These are phyloP conservation scores for Magnusiomyces sp. DNA, from an alignment of 1,139 yeast species.

Conservation along the genomic window DNA sequence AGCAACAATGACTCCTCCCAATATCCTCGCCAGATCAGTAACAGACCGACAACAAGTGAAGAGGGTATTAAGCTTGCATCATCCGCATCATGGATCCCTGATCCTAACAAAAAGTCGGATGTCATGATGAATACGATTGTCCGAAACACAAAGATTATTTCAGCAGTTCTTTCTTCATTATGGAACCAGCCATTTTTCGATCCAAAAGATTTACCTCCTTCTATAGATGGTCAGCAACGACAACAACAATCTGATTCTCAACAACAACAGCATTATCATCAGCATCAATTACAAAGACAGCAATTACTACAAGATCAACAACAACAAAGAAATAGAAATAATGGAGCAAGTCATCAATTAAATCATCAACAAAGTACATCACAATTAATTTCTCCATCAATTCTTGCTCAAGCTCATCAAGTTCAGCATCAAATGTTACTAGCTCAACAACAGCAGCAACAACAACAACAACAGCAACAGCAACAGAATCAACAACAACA, in stretches of 20 bases:
- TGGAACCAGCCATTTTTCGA: slow-evolving; percentile 1
- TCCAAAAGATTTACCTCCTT: not conserved
- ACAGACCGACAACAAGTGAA: slow-evolving; percentile 2
- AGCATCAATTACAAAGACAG: no score
- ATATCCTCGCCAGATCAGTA: not conserved
- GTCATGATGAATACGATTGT: not conserved
- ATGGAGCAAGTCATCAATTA: no score
- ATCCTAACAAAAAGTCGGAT: not conserved
- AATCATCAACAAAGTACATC: no score
- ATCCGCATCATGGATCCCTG: slow-evolving; percentile 1
- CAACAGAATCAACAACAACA: slow-evolving; percentile 1
- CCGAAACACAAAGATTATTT: not conserved
- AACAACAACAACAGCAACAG: slow-evolving; percentile 5
- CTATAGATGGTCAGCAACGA: no score
- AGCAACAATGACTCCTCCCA: not conserved
- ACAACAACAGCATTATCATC: no score
- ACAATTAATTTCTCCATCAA: slow-evolving; percentile 8
- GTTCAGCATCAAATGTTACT: slow-evolving; percentile 12
- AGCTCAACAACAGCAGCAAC: slow-evolving; percentile 10
- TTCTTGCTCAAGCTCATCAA: slow-evolving; percentile 13
- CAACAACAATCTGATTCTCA: no score
- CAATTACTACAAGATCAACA: no score
- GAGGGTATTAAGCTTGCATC: not conserved
- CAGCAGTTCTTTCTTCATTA: not conserved
- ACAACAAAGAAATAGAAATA: no score